Percentiles rank a stretch among this genome's conserved stretches.
Evolutionary conservation across 495 filamentous ascomycete genomes (phyloP).

Genomic region (Pseudoneurospora amorphoporcata): DNA sequence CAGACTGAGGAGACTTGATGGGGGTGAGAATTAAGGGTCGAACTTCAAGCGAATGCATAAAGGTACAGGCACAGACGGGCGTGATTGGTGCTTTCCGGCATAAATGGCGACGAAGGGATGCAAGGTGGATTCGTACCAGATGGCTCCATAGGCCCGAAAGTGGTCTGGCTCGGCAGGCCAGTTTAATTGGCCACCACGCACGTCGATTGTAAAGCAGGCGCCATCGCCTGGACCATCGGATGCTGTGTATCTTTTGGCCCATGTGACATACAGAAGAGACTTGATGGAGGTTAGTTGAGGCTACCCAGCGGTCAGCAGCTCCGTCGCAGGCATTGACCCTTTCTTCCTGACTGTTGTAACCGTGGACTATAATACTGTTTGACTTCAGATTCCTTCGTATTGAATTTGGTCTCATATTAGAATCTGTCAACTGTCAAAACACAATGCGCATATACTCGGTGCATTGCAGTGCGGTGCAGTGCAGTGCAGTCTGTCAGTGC

Average conservation of each 20-base stretch:
- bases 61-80: neutral
- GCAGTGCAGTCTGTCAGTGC: neutral
- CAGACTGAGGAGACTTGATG: neutral
- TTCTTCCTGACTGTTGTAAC: neutral
- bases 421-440: neutral
- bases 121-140: neutral
- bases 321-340: neutral
- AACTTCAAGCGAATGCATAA: neutral
- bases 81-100: neutral
- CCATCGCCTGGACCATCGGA: neutral
- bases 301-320: neutral
- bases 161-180: neutral
- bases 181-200: neutral
- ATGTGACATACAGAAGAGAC: neutral
- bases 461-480: neutral
- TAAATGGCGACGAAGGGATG: neutral
- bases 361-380: neutral
- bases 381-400: neutral
- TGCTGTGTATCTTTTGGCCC: neutral
- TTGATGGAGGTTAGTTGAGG: neutral
- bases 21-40: neutral
- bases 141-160: neutral
- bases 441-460: neutral
- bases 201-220: neutral
- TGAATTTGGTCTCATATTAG: neutral